phyloP scores from a whole-genome alignment of 106 monocot genomes.

The Acanthochlamys bracteata region DNA sequence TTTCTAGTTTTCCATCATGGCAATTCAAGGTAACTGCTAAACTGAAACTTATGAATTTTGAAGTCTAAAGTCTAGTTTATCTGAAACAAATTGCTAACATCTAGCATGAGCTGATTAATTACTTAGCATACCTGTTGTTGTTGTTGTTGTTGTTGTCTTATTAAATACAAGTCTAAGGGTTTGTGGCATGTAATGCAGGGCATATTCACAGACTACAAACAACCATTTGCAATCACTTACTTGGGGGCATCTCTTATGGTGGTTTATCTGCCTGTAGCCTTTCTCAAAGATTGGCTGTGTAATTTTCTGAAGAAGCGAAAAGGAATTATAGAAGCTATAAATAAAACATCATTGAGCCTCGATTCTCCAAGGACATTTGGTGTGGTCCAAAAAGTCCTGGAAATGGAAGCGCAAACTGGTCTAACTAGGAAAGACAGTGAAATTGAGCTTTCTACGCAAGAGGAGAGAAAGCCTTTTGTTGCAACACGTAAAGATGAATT shows the following conservation, averaged over 20 bases:
- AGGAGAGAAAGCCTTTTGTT: slow-evolving; percentile 50
- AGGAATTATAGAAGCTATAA: slow-evolving; percentile 22
- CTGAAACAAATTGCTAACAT: too few species aligned
- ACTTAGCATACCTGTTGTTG: too few species aligned
- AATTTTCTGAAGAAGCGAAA: slow-evolving; percentile 27
- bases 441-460: slow-evolving; percentile 34
- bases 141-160: too few species aligned
- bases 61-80: too few species aligned
- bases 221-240: slow-evolving; percentile 97
- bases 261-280: slow-evolving; percentile 84
- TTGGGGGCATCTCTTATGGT: slow-evolving; percentile 96
- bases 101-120: too few species aligned
- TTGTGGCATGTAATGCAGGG: slow-evolving; percentile 37
- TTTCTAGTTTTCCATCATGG: too few species aligned
- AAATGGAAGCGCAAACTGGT: slow-evolving; percentile 50
- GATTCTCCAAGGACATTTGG: slow-evolving; percentile 34
- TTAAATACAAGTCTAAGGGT: neutral
- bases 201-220: slow-evolving; percentile 92
- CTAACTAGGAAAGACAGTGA: slow-evolving; percentile 56
- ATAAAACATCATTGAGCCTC: slow-evolving; percentile 28
- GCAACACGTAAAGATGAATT: slow-evolving; percentile 24
- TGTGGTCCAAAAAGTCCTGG: slow-evolving; percentile 53
- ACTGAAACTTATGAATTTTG: too few species aligned
- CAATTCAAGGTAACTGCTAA: too few species aligned
- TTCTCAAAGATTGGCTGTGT: slow-evolving; percentile 82